phyloP scores from a whole-genome alignment of 257 asterid species.

The Cordia subcordata region DNA sequence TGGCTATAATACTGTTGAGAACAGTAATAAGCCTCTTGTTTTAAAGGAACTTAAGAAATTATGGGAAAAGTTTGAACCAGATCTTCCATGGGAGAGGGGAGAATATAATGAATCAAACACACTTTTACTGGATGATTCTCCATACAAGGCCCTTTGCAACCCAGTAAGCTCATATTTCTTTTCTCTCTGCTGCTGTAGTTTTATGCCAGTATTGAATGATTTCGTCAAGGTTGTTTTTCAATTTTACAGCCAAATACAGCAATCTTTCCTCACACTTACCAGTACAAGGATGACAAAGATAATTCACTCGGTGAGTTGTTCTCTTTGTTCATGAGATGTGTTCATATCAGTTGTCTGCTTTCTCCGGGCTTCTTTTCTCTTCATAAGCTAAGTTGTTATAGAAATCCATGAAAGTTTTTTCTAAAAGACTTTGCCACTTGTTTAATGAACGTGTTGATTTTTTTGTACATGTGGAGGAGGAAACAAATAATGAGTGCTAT shows the following conservation, averaged over 20 bases:
- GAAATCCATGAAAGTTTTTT: no score
- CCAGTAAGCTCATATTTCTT: conserved; percentile 52
- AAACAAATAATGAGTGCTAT: no score
- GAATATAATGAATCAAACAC: conserved; percentile 73
- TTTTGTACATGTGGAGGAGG: no score
- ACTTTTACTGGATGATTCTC: conserved; percentile 80
- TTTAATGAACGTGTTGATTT: no score
- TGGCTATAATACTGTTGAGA: conserved; percentile 48
- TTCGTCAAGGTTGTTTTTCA: conserved; percentile 14
- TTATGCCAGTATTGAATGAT: conserved; percentile 9
- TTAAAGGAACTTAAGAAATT: conserved; percentile 66
- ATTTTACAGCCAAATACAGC: conserved; percentile 63
- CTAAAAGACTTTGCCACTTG: no score
- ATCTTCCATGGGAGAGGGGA: conserved; percentile 84
- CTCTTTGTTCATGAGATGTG: conserved; percentile 1
- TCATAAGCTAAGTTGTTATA: no score
- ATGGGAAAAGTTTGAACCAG: conserved; percentile 63
- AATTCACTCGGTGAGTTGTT: conserved; percentile 61
- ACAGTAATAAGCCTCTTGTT: conserved; percentile 60
- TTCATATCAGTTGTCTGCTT: not conserved
- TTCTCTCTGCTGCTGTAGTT: conserved; percentile 5
- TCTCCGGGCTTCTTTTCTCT: not conserved
- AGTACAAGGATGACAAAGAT: conserved; percentile 40
- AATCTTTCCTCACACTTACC: conserved; percentile 59
- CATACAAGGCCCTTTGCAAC: conserved; percentile 67